Percentiles rank a stretch among this genome's conserved stretches.
phyloP scores from a whole-genome alignment of 2,329 filamentous ascomycete species.

The Apiospora aurea region DNA sequence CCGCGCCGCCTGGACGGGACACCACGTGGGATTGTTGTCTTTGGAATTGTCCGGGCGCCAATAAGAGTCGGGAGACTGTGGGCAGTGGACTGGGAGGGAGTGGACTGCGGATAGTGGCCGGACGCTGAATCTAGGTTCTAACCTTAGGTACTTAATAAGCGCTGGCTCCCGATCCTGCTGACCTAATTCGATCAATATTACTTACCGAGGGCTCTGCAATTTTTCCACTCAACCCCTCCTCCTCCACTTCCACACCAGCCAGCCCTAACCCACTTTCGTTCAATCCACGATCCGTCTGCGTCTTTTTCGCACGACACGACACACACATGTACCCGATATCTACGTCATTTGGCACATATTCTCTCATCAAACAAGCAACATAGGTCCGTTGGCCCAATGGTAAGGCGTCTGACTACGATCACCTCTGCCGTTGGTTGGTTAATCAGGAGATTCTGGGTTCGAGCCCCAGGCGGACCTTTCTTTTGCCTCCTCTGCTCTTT shows the following conservation, averaged over 20 bases:
- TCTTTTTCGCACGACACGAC: not conserved
- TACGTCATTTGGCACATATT: not conserved
- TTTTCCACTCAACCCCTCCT: not conserved
- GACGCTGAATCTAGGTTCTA: too few relatives aligned
- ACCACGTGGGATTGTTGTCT: not conserved
- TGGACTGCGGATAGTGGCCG: too few relatives aligned
- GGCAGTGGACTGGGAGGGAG: not conserved
- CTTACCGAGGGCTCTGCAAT: not conserved
- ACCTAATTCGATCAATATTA: not conserved
- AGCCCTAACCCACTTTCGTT: not conserved
- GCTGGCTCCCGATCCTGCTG: not conserved
- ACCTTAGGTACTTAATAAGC: too few relatives aligned
- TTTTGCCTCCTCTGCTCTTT: not conserved
- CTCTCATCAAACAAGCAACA: not conserved
- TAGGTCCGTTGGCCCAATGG: constrained; percentile 44
- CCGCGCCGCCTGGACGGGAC: not conserved
- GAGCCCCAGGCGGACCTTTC: constrained; percentile 27
- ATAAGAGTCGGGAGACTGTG: not conserved
- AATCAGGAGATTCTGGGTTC: constrained; percentile 30
- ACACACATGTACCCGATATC: not conserved
- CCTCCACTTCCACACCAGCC: not conserved
- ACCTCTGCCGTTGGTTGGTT: not conserved
- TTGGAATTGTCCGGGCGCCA: not conserved
- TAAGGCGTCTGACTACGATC: constrained; percentile 53
- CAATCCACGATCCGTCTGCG: not conserved